phyloP scores from a whole-genome alignment of 208 protist species.

The Angomonas deanei region DNA sequence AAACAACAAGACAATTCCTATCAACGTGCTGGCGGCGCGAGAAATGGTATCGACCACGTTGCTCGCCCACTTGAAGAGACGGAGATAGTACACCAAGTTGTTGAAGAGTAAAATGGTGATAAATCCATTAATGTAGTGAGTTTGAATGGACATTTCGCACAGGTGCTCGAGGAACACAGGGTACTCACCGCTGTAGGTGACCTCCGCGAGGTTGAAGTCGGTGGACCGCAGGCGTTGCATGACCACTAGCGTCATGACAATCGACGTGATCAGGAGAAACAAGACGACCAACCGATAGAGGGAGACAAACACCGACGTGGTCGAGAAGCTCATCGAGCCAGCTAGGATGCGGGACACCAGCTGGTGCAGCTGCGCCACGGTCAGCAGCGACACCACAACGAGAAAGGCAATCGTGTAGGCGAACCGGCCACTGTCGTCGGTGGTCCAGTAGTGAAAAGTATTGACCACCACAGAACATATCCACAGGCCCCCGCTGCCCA shows the following conservation, averaged over 20 bases:
- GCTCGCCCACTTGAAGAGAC: conserved; percentile 11
- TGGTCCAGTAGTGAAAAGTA: conserved; percentile 26
- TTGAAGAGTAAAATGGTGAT: conserved; percentile 14
- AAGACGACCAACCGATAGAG: conserved; percentile 16
- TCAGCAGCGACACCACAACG: conserved; percentile 2
- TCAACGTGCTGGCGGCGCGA: conserved; percentile 2
- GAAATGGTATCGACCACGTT: conserved; percentile 14
- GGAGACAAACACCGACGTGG: conserved; percentile 8
- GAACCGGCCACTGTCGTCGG: conserved; percentile 11
- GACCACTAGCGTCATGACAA: background rate
- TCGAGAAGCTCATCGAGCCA: conserved; percentile 3
- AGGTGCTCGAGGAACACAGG: conserved; percentile 13
- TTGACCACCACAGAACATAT: conserved; percentile 6
- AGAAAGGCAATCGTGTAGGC: conserved; percentile 24
- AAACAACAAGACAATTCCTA: conserved; percentile 30
- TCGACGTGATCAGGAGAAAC: conserved; percentile 5
- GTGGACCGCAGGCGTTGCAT: background rate
- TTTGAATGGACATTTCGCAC: conserved; percentile 6
- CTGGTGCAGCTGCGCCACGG: background rate
- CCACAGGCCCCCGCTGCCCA: conserved; percentile 28
- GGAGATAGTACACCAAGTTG: conserved; percentile 9
- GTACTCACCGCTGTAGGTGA: conserved; percentile 2
- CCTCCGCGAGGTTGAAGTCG: conserved; percentile 1
- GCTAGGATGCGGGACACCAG: background rate
- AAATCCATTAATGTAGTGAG: conserved; percentile 16